Evolutionary conservation across 257 asterid genomes (phyloP).

Genomic region (Oldenlandia corymbosa): DNA sequence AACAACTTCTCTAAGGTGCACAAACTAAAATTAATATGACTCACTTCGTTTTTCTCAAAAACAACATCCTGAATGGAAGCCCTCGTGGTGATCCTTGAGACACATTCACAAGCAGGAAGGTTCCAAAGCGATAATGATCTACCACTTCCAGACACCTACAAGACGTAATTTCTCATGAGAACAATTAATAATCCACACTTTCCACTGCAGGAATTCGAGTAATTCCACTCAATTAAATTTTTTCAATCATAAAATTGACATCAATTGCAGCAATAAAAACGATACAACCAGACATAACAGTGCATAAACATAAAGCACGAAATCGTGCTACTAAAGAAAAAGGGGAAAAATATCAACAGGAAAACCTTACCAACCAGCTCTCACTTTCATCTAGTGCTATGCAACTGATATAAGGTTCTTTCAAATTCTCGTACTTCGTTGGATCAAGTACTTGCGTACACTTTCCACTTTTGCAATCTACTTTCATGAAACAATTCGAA

Average conservation of each 20-base stretch:
- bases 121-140: slow-evolving; percentile 85
- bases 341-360: too few relatives aligned
- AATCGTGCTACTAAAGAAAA: neutral
- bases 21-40: slow-evolving; percentile 26
- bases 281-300: neutral
- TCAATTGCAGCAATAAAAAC: neutral
- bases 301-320: neutral
- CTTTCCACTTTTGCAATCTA: slow-evolving; percentile 94
- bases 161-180: slow-evolving; percentile 14
- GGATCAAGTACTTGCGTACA: slow-evolving; percentile 63
- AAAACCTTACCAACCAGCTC: slow-evolving; percentile 91
- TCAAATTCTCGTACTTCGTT: slow-evolving; percentile 37
- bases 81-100: slow-evolving; percentile 41
- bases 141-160: slow-evolving; percentile 86
- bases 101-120: slow-evolving; percentile 79
- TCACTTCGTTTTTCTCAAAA: slow-evolving; percentile 76
- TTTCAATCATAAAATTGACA: neutral
- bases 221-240: too few relatives aligned
- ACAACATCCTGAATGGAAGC: slow-evolving; percentile 65
- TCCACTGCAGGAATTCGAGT: neutral
- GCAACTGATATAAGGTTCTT: slow-evolving; percentile 58
- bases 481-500: slow-evolving; percentile 14
- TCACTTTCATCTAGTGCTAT: slow-evolving; percentile 87
- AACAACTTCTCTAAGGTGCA: neutral
- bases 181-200: slow-evolving; percentile 1